A percentile compares a stretch with the other conserved stretches of the same genome.
phyloP scores from a whole-genome alignment of 176 grass and related monocot genomes.

The Elaeis guineensis region DNA sequence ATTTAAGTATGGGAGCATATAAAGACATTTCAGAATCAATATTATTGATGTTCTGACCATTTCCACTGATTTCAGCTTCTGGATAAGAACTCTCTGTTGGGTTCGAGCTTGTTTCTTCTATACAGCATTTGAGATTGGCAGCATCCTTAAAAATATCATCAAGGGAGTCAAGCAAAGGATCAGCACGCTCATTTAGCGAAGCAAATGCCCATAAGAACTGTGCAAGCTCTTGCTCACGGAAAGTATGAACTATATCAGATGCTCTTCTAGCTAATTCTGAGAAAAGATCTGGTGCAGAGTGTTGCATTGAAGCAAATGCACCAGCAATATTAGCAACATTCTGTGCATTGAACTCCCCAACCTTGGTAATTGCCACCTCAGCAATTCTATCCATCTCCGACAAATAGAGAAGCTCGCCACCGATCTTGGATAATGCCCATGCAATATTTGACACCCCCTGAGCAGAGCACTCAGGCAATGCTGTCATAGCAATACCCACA shows the following conservation, averaged over 20 bases:
- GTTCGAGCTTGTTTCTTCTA: constrained; percentile 11
- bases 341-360: constrained; percentile 69
- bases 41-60: constrained; percentile 2
- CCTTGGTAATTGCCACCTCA: constrained; percentile 53
- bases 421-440: constrained; percentile 96
- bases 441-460: constrained; percentile 85
- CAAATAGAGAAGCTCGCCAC: constrained; percentile 63
- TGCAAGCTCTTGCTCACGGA: constrained; percentile 74
- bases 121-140: constrained; percentile 12
- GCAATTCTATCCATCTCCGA: constrained; percentile 89
- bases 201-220: constrained; percentile 91
- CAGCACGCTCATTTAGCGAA: constrained; percentile 47
- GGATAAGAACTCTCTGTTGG: not conserved
- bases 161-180: constrained; percentile 45
- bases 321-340: constrained; percentile 76
- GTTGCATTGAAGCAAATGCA: constrained; percentile 84
- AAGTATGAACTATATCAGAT: constrained; percentile 38
- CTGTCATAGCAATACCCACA: constrained; percentile 68
- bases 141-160: constrained; percentile 44
- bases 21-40: not conserved
- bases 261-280: constrained; percentile 37
- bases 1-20: constrained; percentile 25
- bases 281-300: constrained; percentile 62
- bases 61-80: constrained; percentile 18
- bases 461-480: constrained; percentile 61